A percentile compares a stretch with the other conserved stretches of the same genome.
Conservation (phyloP, 2,329 filamentous ascomycete genomes). For the Coleophoma eucalyptorum region DNA sequence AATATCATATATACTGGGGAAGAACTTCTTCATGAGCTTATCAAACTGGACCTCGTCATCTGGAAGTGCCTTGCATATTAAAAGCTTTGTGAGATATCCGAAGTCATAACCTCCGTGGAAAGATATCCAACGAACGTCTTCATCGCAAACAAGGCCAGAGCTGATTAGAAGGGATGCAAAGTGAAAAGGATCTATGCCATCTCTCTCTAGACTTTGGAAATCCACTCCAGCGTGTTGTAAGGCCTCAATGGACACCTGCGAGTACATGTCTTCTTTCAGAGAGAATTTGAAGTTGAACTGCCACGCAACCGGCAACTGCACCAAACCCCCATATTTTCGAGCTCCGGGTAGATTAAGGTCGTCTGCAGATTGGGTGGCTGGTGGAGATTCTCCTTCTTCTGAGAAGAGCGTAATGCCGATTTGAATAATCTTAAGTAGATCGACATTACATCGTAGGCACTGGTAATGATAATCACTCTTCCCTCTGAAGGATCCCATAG, state of each 20-base stretch:
- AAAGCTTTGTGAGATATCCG: conserved; percentile 91
- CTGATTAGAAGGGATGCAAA: conserved; percentile 90
- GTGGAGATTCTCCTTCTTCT: conserved; percentile 81
- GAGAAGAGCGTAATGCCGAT: conserved; percentile 93
- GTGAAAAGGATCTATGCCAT: conserved; percentile 85
- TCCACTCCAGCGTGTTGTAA: conserved; percentile 90
- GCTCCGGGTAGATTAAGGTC: conserved; percentile 35
- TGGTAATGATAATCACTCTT: conserved; percentile 99
- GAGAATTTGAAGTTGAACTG: conserved; percentile 99
- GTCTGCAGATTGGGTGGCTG: conserved; percentile 53
- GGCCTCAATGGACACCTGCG: conserved; percentile 89
- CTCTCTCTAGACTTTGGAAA: conserved; percentile 76
- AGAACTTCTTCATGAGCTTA: conserved; percentile 84
- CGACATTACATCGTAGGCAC: conserved; percentile 93
- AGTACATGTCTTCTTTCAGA: conserved; percentile 94
- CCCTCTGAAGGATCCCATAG: conserved; percentile 89
- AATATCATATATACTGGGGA: conserved; percentile 90
- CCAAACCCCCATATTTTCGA: conserved; percentile 35
- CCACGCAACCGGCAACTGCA: conserved; percentile 82
- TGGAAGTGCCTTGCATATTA: conserved; percentile 78
- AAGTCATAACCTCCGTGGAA: conserved; percentile 99
- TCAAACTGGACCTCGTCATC: conserved; percentile 90
- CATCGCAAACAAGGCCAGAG: conserved; percentile 83
- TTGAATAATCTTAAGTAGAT: conserved; percentile 96
- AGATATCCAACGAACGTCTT: conserved; percentile 92